phyloP scores from a whole-genome alignment of 2,329 filamentous ascomycete genomes.

The Microsporum canis region DNA sequence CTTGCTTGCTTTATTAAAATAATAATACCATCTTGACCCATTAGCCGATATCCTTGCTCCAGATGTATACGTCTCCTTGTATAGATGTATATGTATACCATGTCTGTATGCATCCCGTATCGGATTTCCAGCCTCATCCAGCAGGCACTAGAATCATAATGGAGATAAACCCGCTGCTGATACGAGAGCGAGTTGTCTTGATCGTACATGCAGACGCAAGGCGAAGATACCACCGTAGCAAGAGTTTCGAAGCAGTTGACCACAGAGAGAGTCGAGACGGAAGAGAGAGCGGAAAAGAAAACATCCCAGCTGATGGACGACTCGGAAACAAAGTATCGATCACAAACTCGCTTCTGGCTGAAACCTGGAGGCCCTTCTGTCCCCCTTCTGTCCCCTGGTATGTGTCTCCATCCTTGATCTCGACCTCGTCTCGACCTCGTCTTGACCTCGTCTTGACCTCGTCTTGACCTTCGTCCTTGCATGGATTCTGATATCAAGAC shows the following conservation, averaged over 20 bases:
- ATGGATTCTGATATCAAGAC: background rate
- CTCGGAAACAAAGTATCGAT: background rate
- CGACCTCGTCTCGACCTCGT: background rate
- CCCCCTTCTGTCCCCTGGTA: background rate
- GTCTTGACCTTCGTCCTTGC: background rate
- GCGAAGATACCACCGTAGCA: background rate
- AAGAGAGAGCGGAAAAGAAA: background rate
- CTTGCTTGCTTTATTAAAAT: background rate
- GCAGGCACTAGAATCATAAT: conserved; percentile 2
- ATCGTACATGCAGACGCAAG: background rate
- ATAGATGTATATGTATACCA: background rate
- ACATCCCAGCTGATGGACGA: background rate
- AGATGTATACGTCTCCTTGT: background rate
- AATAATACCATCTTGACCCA: background rate
- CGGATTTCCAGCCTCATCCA: background rate
- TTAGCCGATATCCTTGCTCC: background rate
- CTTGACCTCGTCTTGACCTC: background rate
- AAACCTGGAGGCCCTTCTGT: background rate
- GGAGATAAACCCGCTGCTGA: conserved; percentile 1
- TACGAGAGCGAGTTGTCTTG: background rate
- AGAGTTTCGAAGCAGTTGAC: too few relatives aligned
- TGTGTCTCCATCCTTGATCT: background rate
- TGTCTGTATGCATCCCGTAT: background rate
- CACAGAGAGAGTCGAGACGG: background rate
- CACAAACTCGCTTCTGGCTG: conserved; percentile 1